Evolutionary conservation across 1,284 basidiomycete genomes (phyloP).

Genomic region (Irpex sp.): DNA sequence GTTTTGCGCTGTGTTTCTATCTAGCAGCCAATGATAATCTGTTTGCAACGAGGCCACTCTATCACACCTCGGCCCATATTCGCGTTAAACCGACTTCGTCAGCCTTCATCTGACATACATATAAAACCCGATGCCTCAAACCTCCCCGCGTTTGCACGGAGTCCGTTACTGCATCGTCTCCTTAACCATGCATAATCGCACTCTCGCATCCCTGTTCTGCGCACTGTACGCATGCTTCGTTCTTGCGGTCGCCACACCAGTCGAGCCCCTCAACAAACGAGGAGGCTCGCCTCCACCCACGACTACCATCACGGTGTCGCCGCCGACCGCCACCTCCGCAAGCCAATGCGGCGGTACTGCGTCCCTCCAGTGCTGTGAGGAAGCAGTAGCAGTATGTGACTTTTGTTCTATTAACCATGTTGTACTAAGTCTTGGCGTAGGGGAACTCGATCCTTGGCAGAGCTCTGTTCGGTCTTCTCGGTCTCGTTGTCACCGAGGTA

Average conservation of each 20-base stretch:
- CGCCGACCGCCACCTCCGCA: slow-evolving; percentile 6
- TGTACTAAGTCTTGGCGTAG: background rate
- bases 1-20: background rate
- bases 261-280: background rate
- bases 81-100: background rate
- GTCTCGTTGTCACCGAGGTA: slow-evolving; percentile 15
- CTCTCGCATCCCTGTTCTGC: slow-evolving; percentile 11
- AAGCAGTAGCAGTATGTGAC: no score
- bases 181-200: slow-evolving; percentile 15
- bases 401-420: background rate
- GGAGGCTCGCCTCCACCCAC: slow-evolving; percentile 9
- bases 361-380: slow-evolving; percentile 4
- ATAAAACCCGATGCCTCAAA: background rate
- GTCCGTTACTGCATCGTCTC: background rate
- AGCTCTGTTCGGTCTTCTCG: slow-evolving; percentile 13
- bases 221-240: slow-evolving; percentile 10
- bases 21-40: background rate
- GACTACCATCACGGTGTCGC: slow-evolving; percentile 8
- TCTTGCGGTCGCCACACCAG: slow-evolving; percentile 18
- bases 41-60: background rate
- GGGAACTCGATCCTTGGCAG: slow-evolving; percentile 7
- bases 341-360: slow-evolving; percentile 7
- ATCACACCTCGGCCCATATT: background rate
- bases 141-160: background rate
- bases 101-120: background rate